A percentile compares a stretch with the other conserved stretches of the same genome.
phyloP scores from a whole-genome alignment of 2,329 filamentous ascomycete genomes.

The Colletotrichum cereale region DNA sequence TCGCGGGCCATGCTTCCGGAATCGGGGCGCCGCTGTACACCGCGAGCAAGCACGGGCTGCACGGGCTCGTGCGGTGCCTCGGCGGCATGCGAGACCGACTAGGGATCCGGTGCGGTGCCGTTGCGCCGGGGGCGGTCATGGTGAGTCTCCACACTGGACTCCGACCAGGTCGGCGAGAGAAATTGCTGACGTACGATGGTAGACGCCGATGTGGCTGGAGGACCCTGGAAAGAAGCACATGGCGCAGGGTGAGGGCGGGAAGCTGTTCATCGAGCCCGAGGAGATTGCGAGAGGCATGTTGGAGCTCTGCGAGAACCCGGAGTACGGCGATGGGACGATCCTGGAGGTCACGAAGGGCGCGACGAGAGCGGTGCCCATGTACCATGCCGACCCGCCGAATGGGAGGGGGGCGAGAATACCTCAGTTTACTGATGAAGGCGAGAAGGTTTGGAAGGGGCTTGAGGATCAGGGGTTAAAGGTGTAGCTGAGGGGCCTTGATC shows the following conservation, averaged over 20 bases:
- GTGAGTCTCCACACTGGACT: conserved; percentile 41
- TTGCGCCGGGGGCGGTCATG: conserved; percentile 51
- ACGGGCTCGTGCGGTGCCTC: conserved; percentile 51
- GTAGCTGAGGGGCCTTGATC: conserved; percentile 21
- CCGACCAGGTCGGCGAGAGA: not conserved
- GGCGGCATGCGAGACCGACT: conserved; percentile 47
- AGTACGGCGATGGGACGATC: conserved; percentile 50
- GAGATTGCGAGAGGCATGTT: conserved; percentile 51
- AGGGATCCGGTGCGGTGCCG: conserved; percentile 49
- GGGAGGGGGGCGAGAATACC: conserved; percentile 43
- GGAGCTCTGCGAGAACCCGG: conserved; percentile 42
- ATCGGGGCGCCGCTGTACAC: conserved; percentile 52
- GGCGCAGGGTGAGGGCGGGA: conserved; percentile 43
- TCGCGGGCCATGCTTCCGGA: conserved; percentile 48
- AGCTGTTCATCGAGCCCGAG: conserved; percentile 47
- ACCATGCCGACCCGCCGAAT: conserved; percentile 45
- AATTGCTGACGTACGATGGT: not conserved
- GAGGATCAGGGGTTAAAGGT: conserved; percentile 43
- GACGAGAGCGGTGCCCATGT: conserved; percentile 47
- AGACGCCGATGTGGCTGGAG: conserved; percentile 52
- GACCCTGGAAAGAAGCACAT: conserved; percentile 48
- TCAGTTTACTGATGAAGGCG: conserved; percentile 44
- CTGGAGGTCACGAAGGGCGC: conserved; percentile 46
- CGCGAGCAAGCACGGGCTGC: conserved; percentile 53
- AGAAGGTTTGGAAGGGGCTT: conserved; percentile 43